Evolutionary conservation across 257 asterid species (phyloP), one percentile per base, ranked within the genome.

Genomic region (Solanum arcanum): DNA sequence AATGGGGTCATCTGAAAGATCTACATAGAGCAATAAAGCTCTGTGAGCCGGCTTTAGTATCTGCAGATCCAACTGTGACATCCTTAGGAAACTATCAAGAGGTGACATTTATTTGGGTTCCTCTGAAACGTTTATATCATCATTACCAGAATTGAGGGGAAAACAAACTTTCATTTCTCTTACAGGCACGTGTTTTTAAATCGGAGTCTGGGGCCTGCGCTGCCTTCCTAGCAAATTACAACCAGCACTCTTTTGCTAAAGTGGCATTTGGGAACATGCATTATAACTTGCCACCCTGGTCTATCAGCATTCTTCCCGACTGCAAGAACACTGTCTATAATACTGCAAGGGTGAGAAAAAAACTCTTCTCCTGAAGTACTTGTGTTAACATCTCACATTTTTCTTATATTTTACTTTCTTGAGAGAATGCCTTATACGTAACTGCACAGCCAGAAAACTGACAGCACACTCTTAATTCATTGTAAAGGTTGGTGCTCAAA

Each of bases 1-100:
- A 97, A 90, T 97, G 99, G 99, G 99, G 99, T 59, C 99, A 97
- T 91, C 89, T 97, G 88, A 97, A 93, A 94, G 99, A 97, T 88
- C 91, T 97, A 88, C 99, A 97, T 87, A 87, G 99, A 92, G 99
- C 99, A 86, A 95, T 97, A 89, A 96, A 97, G 91, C 96, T 96
- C 72, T 96, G 99, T 87, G 99, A 97, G 90, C 98, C 98, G 46
- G 99, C 99, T 90, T 92, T 97, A 52, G 88, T 95, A 77, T 94
- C 96, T 66, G 95, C 91, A 70, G 92, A 94, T 91, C 99, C 96
- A 47, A 85, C 90, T 11, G 96, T 94, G 87, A 93, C 92, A 0
- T 76, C 98, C 29, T 98, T 97, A 5, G 99, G 99, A 88, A 95
- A 93, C 94, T 92, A 91, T 89, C 98, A 97, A 90, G 99, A 97